Evolutionary conservation across 345 rosid species (phyloP).

Genomic region (Schrenkiella parvula): DNA sequence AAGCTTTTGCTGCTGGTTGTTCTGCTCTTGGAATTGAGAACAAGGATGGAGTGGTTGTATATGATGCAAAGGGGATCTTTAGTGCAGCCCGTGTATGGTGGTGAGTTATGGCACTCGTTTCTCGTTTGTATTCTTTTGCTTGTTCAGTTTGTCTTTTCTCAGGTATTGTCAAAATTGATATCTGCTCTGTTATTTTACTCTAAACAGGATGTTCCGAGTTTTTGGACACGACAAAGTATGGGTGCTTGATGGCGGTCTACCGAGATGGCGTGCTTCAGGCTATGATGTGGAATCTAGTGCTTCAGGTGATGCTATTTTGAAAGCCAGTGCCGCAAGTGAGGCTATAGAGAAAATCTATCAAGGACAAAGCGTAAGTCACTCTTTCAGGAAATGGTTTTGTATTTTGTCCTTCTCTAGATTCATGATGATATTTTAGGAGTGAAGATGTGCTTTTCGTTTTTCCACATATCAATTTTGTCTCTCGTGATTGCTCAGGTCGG

Average conservation of each 20-base stretch:
- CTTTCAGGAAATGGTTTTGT: background rate
- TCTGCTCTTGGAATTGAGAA: conserved; percentile 94
- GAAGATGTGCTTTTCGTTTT: background rate
- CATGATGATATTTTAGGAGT: background rate
- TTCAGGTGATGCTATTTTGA: conserved; percentile 88
- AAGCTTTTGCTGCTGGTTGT: conserved; percentile 95
- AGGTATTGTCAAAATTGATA: background rate
- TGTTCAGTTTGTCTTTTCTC: background rate
- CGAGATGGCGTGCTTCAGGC: conserved; percentile 97
- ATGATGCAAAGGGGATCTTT: conserved; percentile 96
- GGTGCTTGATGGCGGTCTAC: conserved; percentile 97
- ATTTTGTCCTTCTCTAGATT: background rate
- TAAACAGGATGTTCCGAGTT: conserved; percentile 87
- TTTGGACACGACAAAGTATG: conserved; percentile 90
- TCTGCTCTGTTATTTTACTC: background rate
- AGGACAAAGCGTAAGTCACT: conserved; percentile 66
- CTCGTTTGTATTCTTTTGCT: background rate
- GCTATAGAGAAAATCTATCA: conserved; percentile 92
- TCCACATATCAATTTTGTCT: background rate
- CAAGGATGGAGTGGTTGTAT: conserved; percentile 85
- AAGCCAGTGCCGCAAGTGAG: conserved; percentile 96
- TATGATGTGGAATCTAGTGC: conserved; percentile 99
- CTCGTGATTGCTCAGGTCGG: conserved; percentile 50
- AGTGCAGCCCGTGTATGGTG: conserved; percentile 99
- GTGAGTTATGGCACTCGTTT: conserved; percentile 46